Percentiles rank a stretch among this genome's conserved stretches.
Conservation (phyloP, 441 rosid genomes). For the Adansonia gregorii region DNA sequence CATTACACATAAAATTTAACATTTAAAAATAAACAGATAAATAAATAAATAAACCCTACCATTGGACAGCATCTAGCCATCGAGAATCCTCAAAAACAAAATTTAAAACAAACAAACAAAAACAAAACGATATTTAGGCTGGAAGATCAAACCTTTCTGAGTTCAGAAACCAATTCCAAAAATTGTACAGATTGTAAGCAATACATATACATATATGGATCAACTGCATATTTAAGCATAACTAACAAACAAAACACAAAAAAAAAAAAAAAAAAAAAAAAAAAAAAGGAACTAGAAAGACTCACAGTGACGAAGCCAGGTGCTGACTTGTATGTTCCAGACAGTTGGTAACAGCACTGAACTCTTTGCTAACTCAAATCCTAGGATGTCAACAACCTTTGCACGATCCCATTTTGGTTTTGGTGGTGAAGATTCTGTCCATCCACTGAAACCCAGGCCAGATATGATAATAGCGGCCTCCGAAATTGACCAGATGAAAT, state of each 20-base stretch:
- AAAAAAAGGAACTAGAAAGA: conserved; percentile 29
- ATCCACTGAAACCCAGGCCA: conserved; percentile 94
- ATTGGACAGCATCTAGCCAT: neutral
- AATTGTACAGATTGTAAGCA: neutral
- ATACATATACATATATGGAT: neutral
- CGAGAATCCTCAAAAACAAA: neutral
- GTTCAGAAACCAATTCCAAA: neutral
- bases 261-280: conserved; percentile 12
- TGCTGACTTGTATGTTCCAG: conserved; percentile 99
- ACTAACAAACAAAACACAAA: conserved; percentile 5
- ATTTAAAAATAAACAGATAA: neutral
- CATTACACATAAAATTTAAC: neutral
- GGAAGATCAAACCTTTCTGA: neutral
- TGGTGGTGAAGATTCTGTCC: conserved; percentile 76
- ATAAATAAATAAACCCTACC: neutral
- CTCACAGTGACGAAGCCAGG: conserved; percentile 99
- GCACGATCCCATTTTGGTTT: conserved; percentile 92
- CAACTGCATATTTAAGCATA: conserved; percentile 5
- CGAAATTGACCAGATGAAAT: conserved; percentile 96
- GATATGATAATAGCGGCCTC: conserved; percentile 90
- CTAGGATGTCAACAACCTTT: conserved; percentile 75
- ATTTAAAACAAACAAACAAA: neutral
- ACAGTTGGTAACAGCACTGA: conserved; percentile 80
- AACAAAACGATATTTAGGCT: neutral
- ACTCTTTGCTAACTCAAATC: conserved; percentile 86